These are phyloP conservation scores for Paulownia fortunei DNA, from an alignment of 257 asterid species.

Conservation along the genomic window DNA sequence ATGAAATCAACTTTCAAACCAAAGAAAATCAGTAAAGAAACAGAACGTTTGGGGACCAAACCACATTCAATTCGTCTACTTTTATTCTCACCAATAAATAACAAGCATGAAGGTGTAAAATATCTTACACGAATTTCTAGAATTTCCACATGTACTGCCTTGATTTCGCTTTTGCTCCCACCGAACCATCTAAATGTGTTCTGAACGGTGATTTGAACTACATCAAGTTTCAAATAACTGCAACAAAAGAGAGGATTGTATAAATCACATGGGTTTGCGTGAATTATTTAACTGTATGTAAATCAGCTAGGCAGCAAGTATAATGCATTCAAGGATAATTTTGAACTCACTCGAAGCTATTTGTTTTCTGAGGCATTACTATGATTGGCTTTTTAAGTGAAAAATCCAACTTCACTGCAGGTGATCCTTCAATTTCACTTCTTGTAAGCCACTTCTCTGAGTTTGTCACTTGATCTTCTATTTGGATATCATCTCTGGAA, in stretches of 20 bases:
- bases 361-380: slow-evolving; percentile 88
- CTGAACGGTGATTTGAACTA: slow-evolving; percentile 93
- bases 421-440: slow-evolving; percentile 94
- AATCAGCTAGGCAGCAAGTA: slow-evolving; percentile 3
- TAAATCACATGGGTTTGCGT: slow-evolving; percentile 4
- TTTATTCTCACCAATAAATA: slow-evolving; percentile 17
- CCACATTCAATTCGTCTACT: slow-evolving; percentile 17
- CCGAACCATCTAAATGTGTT: slow-evolving; percentile 83
- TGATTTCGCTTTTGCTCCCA: slow-evolving; percentile 71
- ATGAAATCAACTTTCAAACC: not conserved
- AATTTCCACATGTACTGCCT: slow-evolving; percentile 85
- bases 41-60: slow-evolving; percentile 10
- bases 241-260: slow-evolving; percentile 41
- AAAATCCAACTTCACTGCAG: slow-evolving; percentile 87
- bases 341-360: slow-evolving; percentile 81
- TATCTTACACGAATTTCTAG: slow-evolving; percentile 75
- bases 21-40: slow-evolving; percentile 9
- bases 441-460: slow-evolving; percentile 75
- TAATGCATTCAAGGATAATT: slow-evolving; percentile 2
- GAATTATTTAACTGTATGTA: not conserved
- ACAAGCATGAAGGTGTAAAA: slow-evolving; percentile 32
- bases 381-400: slow-evolving; percentile 94
- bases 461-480: slow-evolving; percentile 85
- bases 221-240: slow-evolving; percentile 97
- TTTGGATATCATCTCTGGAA: slow-evolving; percentile 71